These are phyloP conservation scores for Colletotrichum sp. DNA, from an alignment of 2,329 filamentous ascomycete genomes.

Conservation along the genomic window DNA sequence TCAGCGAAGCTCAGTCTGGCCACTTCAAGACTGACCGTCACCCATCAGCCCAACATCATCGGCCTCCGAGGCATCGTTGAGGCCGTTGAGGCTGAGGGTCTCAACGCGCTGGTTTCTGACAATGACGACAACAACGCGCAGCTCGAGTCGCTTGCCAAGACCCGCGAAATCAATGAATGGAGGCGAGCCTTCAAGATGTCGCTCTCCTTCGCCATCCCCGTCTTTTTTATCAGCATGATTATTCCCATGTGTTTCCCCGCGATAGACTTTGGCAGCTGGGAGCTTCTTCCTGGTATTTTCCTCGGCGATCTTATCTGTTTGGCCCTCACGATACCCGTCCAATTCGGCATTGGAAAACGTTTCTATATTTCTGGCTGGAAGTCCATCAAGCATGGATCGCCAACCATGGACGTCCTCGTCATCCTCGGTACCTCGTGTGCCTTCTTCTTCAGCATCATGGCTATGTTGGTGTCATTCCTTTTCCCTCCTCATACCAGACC, in stretches of 20 bases:
- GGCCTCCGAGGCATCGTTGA: slow-evolving; percentile 86
- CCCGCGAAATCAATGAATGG: slow-evolving; percentile 95
- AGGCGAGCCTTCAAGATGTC: slow-evolving; percentile 79
- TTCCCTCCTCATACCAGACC: slow-evolving; percentile 79
- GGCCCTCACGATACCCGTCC: slow-evolving; percentile 84
- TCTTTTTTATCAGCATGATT: slow-evolving; percentile 92
- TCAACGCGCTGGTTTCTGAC: slow-evolving; percentile 88
- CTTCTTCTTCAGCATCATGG: slow-evolving; percentile 91
- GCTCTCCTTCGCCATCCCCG: slow-evolving; percentile 81
- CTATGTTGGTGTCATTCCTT: slow-evolving; percentile 83
- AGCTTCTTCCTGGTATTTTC: slow-evolving; percentile 76
- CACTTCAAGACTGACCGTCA: slow-evolving; percentile 76
- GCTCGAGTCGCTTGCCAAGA: slow-evolving; percentile 93
- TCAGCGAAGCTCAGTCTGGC: slow-evolving; percentile 75
- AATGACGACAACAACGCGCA: slow-evolving; percentile 96
- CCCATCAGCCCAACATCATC: slow-evolving; percentile 71
- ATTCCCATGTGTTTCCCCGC: slow-evolving; percentile 82
- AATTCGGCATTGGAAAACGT: slow-evolving; percentile 93
- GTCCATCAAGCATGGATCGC: slow-evolving; percentile 85
- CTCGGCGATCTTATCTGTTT: slow-evolving; percentile 88
- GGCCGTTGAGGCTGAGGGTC: slow-evolving; percentile 78
- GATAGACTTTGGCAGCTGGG: slow-evolving; percentile 76
- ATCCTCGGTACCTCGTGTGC: slow-evolving; percentile 92
- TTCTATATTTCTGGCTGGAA: slow-evolving; percentile 96
- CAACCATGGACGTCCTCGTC: slow-evolving; percentile 97